A percentile compares a stretch with the other conserved stretches of the same genome.
These are phyloP conservation scores for Lithospermum erythrorhizon DNA, from an alignment of 257 asterid species.

Conservation along the genomic window DNA sequence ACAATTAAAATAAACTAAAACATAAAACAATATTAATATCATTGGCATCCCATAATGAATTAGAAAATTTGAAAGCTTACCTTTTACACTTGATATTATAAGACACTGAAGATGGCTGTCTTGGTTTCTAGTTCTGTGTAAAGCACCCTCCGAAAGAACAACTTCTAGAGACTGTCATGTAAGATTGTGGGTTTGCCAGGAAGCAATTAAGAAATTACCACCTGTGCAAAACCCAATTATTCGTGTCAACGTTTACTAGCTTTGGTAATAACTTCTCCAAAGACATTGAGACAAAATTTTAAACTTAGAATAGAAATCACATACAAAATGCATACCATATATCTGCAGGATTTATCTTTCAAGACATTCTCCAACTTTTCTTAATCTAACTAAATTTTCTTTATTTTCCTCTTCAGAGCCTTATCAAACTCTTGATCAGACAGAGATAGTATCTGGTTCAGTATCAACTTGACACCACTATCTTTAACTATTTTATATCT, in stretches of 20 bases:
- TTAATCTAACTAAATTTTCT: slow-evolving; percentile 18
- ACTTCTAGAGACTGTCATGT: neutral
- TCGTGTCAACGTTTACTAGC: neutral
- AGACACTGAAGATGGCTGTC: neutral
- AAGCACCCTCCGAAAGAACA: neutral
- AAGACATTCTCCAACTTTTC: neutral
- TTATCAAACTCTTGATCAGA: slow-evolving; percentile 47
- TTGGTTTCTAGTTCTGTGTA: neutral
- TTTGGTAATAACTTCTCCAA: neutral
- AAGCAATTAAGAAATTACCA: neutral
- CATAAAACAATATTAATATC: no score
- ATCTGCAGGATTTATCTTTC: neutral
- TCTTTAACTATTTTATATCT: slow-evolving; percentile 52
- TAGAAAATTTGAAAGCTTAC: neutral
- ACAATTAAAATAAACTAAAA: no score
- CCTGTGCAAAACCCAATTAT: neutral
- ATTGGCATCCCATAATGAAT: no score
- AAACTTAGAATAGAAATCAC: neutral
- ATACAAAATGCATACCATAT: neutral
- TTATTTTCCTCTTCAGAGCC: slow-evolving; percentile 47
- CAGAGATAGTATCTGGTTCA: slow-evolving; percentile 68
- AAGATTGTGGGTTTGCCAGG: neutral
- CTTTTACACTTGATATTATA: neutral
- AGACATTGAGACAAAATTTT: no score
- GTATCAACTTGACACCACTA: slow-evolving; percentile 46